phyloP scores from a whole-genome alignment of 2,329 filamentous ascomycete genomes.

The Colletotrichum gigasporum region DNA sequence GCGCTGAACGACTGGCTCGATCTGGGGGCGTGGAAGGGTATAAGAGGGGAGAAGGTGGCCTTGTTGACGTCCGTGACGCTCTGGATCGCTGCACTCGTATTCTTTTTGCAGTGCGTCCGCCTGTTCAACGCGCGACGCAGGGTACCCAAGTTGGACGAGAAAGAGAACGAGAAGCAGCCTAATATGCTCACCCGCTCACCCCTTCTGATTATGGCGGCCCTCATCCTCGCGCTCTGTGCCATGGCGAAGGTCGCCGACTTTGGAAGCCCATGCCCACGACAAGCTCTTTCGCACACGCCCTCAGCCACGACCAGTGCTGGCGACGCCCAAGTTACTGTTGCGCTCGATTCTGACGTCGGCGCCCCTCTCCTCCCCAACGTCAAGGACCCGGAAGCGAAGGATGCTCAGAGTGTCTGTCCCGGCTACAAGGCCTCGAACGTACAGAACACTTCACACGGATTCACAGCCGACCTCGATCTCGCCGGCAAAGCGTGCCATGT shows the following conservation, averaged over 20 bases:
- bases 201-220: constrained; percentile 4
- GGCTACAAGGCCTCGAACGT: constrained; percentile 75
- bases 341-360: constrained; percentile 8
- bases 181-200: background rate
- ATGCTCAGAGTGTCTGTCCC: constrained; percentile 60
- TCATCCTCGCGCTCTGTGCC: constrained; percentile 18
- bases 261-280: background rate
- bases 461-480: constrained; percentile 76
- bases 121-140: constrained; percentile 1
- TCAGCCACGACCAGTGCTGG: background rate
- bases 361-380: constrained; percentile 25
- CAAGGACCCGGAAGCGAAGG: constrained; percentile 17
- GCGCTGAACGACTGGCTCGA: background rate
- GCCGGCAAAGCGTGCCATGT: constrained; percentile 78
- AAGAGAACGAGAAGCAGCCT: background rate
- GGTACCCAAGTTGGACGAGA: background rate
- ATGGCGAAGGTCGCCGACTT: constrained; percentile 5
- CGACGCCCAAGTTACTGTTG: constrained; percentile 7
- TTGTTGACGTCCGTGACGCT: background rate
- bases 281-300: background rate
- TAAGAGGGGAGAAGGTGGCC: background rate
- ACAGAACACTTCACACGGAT: constrained; percentile 56
- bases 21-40: background rate
- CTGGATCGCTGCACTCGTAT: constrained; percentile 20
- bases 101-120: constrained; percentile 13